phyloP scores from a whole-genome alignment of 169 alveolate species.

The Sarcocystis neurona region DNA sequence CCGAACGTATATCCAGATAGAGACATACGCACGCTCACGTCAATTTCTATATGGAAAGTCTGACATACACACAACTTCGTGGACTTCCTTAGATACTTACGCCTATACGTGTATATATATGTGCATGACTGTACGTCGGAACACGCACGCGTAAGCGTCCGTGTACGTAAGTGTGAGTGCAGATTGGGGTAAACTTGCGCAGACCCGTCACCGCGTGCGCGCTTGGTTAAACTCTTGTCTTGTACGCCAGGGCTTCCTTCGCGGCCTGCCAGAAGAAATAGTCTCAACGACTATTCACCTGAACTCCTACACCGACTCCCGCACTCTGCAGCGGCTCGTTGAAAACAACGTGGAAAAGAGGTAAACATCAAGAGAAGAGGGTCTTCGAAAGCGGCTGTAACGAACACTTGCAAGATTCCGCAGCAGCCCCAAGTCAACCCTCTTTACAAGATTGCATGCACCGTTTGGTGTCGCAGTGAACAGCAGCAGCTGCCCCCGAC shows the following conservation, averaged over 20 bases:
- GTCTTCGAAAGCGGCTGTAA: too few relatives aligned
- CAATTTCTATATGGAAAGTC: too few relatives aligned
- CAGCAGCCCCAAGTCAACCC: too few relatives aligned
- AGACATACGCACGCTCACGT: too few relatives aligned
- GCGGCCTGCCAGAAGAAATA: slow-evolving; percentile 81
- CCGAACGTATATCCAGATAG: too few relatives aligned
- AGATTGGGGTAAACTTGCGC: background rate
- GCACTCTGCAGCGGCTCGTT: slow-evolving; percentile 84
- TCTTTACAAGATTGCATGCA: too few relatives aligned
- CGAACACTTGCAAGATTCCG: too few relatives aligned
- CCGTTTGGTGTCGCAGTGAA: too few relatives aligned
- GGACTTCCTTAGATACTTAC: background rate
- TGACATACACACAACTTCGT: too few relatives aligned
- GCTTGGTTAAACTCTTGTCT: background rate
- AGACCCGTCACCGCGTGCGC: background rate
- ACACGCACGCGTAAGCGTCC: background rate
- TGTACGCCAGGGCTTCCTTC: slow-evolving; percentile 81
- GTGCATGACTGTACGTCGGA: background rate
- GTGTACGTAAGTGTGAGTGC: background rate
- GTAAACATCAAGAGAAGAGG: slow-evolving; percentile 75
- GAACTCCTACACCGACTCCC: slow-evolving; percentile 90
- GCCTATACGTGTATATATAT: background rate
- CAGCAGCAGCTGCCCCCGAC: too few relatives aligned
- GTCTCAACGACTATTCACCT: slow-evolving; percentile 84
- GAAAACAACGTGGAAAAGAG: slow-evolving; percentile 81